phyloP scores from a whole-genome alignment of 1,139 yeast species.

The Zygosaccharomyces sapae region DNA sequence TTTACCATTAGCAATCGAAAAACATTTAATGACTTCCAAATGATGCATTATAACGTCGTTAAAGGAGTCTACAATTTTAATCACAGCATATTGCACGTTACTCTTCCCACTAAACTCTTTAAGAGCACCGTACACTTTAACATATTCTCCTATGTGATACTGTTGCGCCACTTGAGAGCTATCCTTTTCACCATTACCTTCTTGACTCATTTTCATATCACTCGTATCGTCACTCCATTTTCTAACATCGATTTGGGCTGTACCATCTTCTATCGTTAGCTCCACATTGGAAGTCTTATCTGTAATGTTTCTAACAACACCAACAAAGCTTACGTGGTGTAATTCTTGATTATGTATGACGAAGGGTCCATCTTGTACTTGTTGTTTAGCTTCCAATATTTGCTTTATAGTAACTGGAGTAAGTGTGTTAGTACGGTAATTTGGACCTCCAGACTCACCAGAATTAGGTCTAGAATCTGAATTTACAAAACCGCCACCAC shows the following conservation, averaged over 20 bases:
- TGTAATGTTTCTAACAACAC: conserved; percentile 57
- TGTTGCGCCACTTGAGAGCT: conserved; percentile 34
- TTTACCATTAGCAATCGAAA: conserved; percentile 42
- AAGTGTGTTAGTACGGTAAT: conserved; percentile 37
- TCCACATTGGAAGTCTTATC: conserved; percentile 50
- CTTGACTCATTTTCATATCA: conserved; percentile 38
- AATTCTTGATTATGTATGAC: conserved; percentile 59
- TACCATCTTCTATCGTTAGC: conserved; percentile 78
- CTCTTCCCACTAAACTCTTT: conserved; percentile 67
- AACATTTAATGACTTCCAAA: conserved; percentile 64
- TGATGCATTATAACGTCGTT: conserved; percentile 77
- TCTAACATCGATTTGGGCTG: conserved; percentile 69
- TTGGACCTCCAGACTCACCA: conserved; percentile 30
- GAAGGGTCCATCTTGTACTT: conserved; percentile 75
- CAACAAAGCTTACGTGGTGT: conserved; percentile 60
- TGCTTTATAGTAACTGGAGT: conserved; percentile 86
- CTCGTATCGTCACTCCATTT: conserved; percentile 59
- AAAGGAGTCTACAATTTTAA: conserved; percentile 59
- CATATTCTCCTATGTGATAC: conserved; percentile 49
- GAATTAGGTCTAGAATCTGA: conserved; percentile 29
- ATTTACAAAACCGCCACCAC: conserved; percentile 33
- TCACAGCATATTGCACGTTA: conserved; percentile 59
- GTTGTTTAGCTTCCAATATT: conserved; percentile 59
- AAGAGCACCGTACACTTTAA: conserved; percentile 66
- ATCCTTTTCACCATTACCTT: conserved; percentile 38